Conservation (phyloP, 2,329 filamentous ascomycete genomes). For the Diplodia intermedia region DNA sequence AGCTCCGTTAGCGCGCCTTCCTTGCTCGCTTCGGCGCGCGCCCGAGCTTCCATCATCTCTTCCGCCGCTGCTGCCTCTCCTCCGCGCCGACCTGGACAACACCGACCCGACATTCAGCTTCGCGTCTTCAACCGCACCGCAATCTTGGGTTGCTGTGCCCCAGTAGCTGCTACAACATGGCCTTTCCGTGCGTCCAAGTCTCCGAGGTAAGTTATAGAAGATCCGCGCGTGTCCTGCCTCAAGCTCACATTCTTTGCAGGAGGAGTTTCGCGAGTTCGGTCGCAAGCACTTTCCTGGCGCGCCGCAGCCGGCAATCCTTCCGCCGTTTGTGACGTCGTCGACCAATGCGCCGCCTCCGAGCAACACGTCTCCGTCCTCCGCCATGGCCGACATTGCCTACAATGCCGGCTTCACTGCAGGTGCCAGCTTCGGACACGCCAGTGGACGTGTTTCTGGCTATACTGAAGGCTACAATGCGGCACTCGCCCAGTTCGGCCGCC, state of each 20-base stretch:
- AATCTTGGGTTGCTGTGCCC: neutral
- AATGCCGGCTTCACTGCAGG: neutral
- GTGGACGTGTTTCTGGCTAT: constrained; percentile 4
- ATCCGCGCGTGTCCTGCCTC: neutral
- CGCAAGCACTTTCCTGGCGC: constrained; percentile 52
- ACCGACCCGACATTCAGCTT: neutral
- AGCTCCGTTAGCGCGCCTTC: constrained; percentile 2
- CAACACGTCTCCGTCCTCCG: constrained; percentile 23
- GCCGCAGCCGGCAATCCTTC: constrained; percentile 43
- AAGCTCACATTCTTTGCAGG: constrained; percentile 42
- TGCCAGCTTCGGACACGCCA: neutral
- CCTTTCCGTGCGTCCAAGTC: neutral
- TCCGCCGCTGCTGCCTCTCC: constrained; percentile 11
- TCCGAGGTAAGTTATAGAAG: neutral
- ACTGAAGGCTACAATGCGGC: neutral
- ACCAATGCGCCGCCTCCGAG: neutral
- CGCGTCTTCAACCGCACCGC: neutral
- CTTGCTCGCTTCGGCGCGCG: constrained; percentile 8
- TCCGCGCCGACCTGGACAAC: neutral
- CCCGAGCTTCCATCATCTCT: constrained; percentile 10
- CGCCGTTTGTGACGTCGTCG: constrained; percentile 35
- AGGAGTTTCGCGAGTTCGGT: constrained; percentile 54
- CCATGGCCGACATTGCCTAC: constrained; percentile 3
- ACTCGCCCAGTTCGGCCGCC: neutral
- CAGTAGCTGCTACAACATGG: neutral